Evolutionary conservation across 352 stramenopile genomes (phyloP).

Genomic region (Pythium monospermum): DNA sequence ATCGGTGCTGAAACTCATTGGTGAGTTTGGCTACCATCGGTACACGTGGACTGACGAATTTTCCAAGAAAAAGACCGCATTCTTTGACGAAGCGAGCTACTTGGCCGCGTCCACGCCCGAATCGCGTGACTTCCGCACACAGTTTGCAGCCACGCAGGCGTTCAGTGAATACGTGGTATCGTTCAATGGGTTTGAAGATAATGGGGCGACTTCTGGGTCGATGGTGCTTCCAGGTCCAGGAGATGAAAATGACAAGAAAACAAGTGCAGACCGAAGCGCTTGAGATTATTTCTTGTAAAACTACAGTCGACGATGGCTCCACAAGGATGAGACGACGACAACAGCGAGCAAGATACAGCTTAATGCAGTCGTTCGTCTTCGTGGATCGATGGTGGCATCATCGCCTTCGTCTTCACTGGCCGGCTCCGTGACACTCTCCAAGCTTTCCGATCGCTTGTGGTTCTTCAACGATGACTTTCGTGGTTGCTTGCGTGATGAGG

Average conservation of each 20-base stretch:
- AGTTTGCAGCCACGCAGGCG: slow-evolving; percentile 82
- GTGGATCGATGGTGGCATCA: background rate
- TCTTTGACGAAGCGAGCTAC: slow-evolving; percentile 86
- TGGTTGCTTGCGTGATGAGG: too few species aligned
- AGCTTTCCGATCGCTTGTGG: slow-evolving; percentile 8
- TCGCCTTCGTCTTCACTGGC: background rate
- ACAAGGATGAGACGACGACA: slow-evolving; percentile 8
- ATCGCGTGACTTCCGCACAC: slow-evolving; percentile 77
- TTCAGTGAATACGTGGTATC: slow-evolving; percentile 84
- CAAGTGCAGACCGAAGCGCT: slow-evolving; percentile 3
- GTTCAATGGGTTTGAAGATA: slow-evolving; percentile 76
- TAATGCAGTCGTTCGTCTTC: slow-evolving; percentile 9
- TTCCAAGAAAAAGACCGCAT: slow-evolving; percentile 67
- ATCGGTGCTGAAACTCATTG: slow-evolving; percentile 65
- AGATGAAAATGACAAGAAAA: slow-evolving; percentile 4
- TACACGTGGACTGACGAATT: slow-evolving; percentile 86
- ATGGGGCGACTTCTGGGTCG: slow-evolving; percentile 8
- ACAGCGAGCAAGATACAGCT: slow-evolving; percentile 10
- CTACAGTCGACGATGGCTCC: slow-evolving; percentile 5
- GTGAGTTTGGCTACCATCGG: slow-evolving; percentile 80
- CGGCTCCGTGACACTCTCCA: slow-evolving; percentile 5
- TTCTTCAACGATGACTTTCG: slow-evolving; percentile 13
- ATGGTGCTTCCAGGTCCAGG: slow-evolving; percentile 9
- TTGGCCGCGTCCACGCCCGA: slow-evolving; percentile 62
- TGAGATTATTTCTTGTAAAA: background rate